Evolutionary conservation across 306 rosid species (phyloP).

Genomic region (Vigna trinervia): DNA sequence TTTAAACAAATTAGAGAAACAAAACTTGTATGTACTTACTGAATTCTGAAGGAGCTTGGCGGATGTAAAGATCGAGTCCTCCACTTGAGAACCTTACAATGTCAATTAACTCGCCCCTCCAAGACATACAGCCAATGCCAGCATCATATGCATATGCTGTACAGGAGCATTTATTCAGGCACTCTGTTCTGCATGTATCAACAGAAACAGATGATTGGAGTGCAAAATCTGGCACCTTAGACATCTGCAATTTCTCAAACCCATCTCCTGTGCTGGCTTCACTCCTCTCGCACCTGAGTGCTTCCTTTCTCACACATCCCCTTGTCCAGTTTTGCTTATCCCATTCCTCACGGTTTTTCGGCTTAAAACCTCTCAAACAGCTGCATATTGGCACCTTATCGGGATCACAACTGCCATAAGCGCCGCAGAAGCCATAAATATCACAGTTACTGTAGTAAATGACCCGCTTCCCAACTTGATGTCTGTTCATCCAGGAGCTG

Average conservation of each 20-base stretch:
- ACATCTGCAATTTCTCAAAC: slow-evolving; percentile 33
- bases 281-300: slow-evolving; percentile 22
- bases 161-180: slow-evolving; percentile 44
- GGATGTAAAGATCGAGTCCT: slow-evolving; percentile 42
- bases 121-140: slow-evolving; percentile 33
- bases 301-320: slow-evolving; percentile 50
- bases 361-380: slow-evolving; percentile 54
- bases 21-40: neutral
- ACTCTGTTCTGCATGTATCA: neutral
- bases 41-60: slow-evolving; percentile 29
- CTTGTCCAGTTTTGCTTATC: slow-evolving; percentile 33
- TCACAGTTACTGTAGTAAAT: slow-evolving; percentile 21
- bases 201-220: neutral
- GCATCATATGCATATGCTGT: slow-evolving; percentile 37
- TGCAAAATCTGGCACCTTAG: slow-evolving; percentile 47
- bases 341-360: slow-evolving; percentile 48
- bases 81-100: neutral
- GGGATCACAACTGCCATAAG: slow-evolving; percentile 42
- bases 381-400: slow-evolving; percentile 32
- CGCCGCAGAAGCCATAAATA: slow-evolving; percentile 43
- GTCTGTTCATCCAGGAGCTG: neutral
- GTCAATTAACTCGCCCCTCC: slow-evolving; percentile 43
- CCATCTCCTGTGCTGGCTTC: slow-evolving; percentile 37
- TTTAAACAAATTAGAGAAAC: neutral
- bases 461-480: neutral